Conservation (phyloP, 768 basidiomycete species). For the Leccinum subgranulosum region DNA sequence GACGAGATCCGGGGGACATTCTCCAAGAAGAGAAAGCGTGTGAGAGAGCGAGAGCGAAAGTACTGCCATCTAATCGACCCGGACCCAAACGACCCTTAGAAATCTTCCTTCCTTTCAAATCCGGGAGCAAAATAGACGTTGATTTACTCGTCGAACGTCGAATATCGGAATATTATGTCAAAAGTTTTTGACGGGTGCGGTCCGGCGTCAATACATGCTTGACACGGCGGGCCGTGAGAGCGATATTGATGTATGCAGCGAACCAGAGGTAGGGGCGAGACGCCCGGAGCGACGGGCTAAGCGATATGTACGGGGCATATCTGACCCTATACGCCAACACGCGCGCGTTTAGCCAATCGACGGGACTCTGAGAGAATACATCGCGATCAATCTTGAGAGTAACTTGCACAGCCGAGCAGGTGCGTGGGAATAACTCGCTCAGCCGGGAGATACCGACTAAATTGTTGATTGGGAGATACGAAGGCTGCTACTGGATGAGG, state of each 20-base stretch:
- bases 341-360: slow-evolving; percentile 11
- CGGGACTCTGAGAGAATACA: background rate
- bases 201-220: background rate
- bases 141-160: slow-evolving; percentile 7
- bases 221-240: slow-evolving; percentile 4
- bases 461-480: slow-evolving; percentile 25
- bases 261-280: background rate
- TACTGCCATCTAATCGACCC: slow-evolving; percentile 8
- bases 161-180: slow-evolving; percentile 3
- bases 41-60: background rate
- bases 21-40: background rate
- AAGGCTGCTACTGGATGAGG: slow-evolving; percentile 8
- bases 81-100: slow-evolving; percentile 2
- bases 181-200: background rate
- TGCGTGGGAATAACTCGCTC: slow-evolving; percentile 21
- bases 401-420: slow-evolving; percentile 22
- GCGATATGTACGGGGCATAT: background rate
- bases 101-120: background rate
- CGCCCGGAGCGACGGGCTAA: background rate
- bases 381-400: slow-evolving; percentile 22
- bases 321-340: slow-evolving; percentile 4
- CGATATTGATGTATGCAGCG: background rate
- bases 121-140: slow-evolving; percentile 12
- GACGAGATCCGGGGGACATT: slow-evolving; percentile 3
- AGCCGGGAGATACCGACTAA: slow-evolving; percentile 29